Base-by-base conservation (phyloP, 2,329 filamentous ascomycete species). In the Pseudogymnoascus sp. region DNA sequence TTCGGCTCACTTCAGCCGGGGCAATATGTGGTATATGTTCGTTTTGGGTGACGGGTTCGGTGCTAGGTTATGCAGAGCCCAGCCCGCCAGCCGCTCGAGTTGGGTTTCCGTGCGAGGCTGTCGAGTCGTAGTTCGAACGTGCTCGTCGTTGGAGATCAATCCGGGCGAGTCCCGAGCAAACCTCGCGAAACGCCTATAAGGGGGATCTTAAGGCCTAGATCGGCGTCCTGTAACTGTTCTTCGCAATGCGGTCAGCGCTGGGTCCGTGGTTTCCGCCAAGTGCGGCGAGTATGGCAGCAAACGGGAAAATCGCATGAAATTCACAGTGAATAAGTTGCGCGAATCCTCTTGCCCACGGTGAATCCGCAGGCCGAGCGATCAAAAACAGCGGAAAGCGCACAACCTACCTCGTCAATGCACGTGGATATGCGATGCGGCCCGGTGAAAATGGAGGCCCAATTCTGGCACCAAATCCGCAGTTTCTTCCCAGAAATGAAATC, bases 41-140 rank as follows among this genome's bases (percentile, higher is more conserved):
- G 46, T 31, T 56, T 19, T 12, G 46, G 46, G 46, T n/a, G 46
- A 56, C 46, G 26, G 46, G 46, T 31, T 56, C 33, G 46, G 46
- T 56, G 46, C 46, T 56, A 56, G 46, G 46, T 56, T 56, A 56
- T 56, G 46, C 46, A 56, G 43, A 50, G 46, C 46, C 46, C 46
- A 56, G 46, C 46, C 46, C 46, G 46, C 46, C 46, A 33, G 46
- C 46, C 46, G 26, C 46, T 56, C 26, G 46, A 33, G 46, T 33
- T n/a, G 8, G 3, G 26, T 56, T 56, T 56, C 46, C 26, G 26
- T 56, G 46, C 26, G n/a, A 33, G 46, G 24, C n/a, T 28, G 10
- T 33, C 46, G 26, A 56, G 46, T 33, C 46, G 46, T n/a, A 33
- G 46, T 33, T 56, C n/a, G 46, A 56, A 26, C 46, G 46, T 56